Evolutionary conservation across 345 rosid species (phyloP), one percentile per base, ranked within the genome.

Genomic region (Hibiscus syriacus): DNA sequence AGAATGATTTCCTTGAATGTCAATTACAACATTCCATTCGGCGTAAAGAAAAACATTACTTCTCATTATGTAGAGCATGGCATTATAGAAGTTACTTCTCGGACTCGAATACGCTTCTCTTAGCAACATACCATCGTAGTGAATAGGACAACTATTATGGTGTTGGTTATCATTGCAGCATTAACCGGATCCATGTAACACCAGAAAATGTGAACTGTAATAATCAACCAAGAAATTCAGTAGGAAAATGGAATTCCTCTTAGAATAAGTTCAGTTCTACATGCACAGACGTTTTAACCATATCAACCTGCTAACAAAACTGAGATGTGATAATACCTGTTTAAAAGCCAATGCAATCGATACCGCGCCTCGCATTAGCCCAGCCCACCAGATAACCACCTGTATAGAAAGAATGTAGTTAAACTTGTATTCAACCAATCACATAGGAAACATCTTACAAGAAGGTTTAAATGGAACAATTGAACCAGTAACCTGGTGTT

Each of bases 311-410:
- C 0, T 58, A 74, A 14, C 2, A 7, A 3, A 16, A 29, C 14
- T 5, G 36, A 56, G 71, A n/a, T n/a, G n/a, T n/a, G 64, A 63
- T 60, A 68, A 6, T 6, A 92, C 98, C 97, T 90, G 97, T 64
- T 90, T 85, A 74, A 88, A 90, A 77, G 97, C 98, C 72, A 90
- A 77, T 60, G 97, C 98, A 62, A 92, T 84, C 10, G 98, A 92
- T 41, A 90, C 98, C 13, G 98, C 96, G 0, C 98, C 98, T 75
- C 98, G 82, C 86, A 92, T 92, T 17, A 90, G 81, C 10, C 97
- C 96, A 4, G 97, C 97, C 97, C 98, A 92, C 92, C 98, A 92
- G 50, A 92, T 83, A 45, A 92, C 76, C 68, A 88, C 78, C 98
- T 92, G 66, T 54, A 70, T 10, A 75, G 39, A 65, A 0, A 74